These are phyloP conservation scores for Russula emetica DNA, from an alignment of 768 basidiomycete species.

Conservation along the genomic window DNA sequence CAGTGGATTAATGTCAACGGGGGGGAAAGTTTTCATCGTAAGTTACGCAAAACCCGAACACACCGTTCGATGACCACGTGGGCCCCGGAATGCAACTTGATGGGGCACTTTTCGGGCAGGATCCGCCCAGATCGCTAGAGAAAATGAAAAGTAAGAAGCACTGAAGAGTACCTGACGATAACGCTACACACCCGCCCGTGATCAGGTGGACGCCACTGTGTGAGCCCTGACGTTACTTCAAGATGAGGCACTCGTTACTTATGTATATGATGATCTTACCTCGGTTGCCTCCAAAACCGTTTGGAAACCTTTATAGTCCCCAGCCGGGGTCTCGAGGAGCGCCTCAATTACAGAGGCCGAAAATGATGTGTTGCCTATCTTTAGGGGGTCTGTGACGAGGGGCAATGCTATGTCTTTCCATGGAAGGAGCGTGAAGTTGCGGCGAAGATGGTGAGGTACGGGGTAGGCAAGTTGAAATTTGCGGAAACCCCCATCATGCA, in stretches of 20 bases:
- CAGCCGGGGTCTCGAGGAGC: conserved; percentile 32
- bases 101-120: conserved; percentile 32
- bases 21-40: not conserved
- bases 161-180: not conserved
- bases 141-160: not conserved
- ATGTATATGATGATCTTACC: conserved; percentile 24
- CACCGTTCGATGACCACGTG: conserved; percentile 36
- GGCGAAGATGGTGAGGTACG: conserved; percentile 34
- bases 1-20: not conserved
- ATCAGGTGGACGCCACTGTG: conserved; percentile 36
- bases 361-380: conserved; percentile 33
- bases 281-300: conserved; percentile 32
- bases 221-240: conserved; percentile 31
- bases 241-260: not conserved
- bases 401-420: conserved; percentile 20
- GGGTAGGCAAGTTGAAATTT: conserved; percentile 34
- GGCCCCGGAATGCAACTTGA: conserved; percentile 31
- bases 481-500: conserved; percentile 34
- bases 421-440: conserved; percentile 36
- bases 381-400: conserved; percentile 28
- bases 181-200: conserved; percentile 32
- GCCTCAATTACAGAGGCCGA: conserved; percentile 29
- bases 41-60: not conserved
- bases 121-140: conserved; percentile 33
- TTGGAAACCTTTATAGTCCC: conserved; percentile 37